phyloP scores from a whole-genome alignment of 2,329 filamentous ascomycete species.

The Trematosphaeria pertusa region DNA sequence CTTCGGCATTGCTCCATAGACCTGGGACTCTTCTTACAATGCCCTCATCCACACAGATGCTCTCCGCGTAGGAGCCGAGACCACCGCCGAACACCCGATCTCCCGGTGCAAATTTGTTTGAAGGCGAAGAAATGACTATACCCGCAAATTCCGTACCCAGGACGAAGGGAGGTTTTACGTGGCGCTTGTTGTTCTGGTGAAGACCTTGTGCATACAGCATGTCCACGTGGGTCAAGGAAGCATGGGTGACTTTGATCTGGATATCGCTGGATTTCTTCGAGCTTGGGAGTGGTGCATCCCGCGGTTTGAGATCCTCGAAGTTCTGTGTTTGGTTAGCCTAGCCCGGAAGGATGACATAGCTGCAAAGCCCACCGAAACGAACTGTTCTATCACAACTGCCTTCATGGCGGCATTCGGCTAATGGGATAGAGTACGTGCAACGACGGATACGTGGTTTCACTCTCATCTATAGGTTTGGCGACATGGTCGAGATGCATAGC shows the following conservation, averaged over 20 bases:
- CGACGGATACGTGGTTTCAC: neutral
- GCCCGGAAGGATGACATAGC: neutral
- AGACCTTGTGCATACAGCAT: constrained; percentile 64
- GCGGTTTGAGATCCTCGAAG: constrained; percentile 35
- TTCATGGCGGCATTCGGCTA: constrained; percentile 20
- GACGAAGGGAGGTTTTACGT: constrained; percentile 64
- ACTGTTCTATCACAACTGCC: constrained; percentile 23
- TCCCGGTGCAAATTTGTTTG: constrained; percentile 50
- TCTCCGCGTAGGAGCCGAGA: constrained; percentile 61
- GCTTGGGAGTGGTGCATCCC: constrained; percentile 36
- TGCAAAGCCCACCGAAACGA: constrained; percentile 6
- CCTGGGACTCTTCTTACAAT: constrained; percentile 55
- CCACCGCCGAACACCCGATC: constrained; percentile 62
- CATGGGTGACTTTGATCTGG: constrained; percentile 59
- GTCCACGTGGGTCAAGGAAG: constrained; percentile 67
- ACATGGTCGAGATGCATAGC: neutral
- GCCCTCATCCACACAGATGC: constrained; percentile 52
- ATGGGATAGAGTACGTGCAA: neutral
- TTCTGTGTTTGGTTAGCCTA: constrained; percentile 20
- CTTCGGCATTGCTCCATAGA: constrained; percentile 55
- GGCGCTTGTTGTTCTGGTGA: constrained; percentile 67
- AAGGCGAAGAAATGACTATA: constrained; percentile 53
- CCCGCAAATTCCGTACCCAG: constrained; percentile 68
- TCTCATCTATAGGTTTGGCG: neutral
- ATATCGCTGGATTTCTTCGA: constrained; percentile 49